A percentile compares a stretch with the other conserved stretches of the same genome.
phyloP scores from a whole-genome alignment of 2,329 filamentous ascomycete species.

The Juglanconis oblonga region DNA sequence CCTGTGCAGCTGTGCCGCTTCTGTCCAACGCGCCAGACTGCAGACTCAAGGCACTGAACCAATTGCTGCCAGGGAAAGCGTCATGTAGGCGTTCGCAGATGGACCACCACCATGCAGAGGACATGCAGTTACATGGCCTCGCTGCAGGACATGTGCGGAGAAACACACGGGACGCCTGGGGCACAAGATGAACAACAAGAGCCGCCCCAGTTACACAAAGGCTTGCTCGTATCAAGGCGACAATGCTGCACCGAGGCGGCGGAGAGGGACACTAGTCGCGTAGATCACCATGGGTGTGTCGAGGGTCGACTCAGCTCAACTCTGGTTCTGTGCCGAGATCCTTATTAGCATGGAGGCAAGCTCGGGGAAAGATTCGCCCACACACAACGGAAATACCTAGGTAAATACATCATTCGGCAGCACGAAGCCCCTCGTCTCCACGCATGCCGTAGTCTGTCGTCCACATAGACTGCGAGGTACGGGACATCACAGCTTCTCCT shows the following conservation, averaged over 20 bases:
- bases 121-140: neutral
- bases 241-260: slow-evolving; percentile 8
- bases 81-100: neutral
- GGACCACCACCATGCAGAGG: neutral
- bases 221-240: slow-evolving; percentile 1
- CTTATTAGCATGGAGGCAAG: no score
- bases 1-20: neutral
- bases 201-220: slow-evolving; percentile 6
- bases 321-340: neutral
- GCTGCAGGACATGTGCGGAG: neutral
- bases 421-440: neutral
- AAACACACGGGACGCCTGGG: neutral
- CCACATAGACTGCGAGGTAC: neutral
- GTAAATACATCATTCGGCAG: neutral
- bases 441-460: neutral
- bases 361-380: no score
- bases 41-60: neutral
- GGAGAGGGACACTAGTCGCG: neutral
- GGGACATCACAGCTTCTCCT: slow-evolving; percentile 10
- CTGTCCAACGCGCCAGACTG: neutral
- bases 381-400: no score
- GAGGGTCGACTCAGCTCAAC: neutral
- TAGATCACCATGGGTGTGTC: neutral
- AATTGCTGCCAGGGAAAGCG: neutral
- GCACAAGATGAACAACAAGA: neutral